These are phyloP conservation scores for Syzygium grande DNA, from an alignment of 345 rosid species.

Conservation along the genomic window DNA sequence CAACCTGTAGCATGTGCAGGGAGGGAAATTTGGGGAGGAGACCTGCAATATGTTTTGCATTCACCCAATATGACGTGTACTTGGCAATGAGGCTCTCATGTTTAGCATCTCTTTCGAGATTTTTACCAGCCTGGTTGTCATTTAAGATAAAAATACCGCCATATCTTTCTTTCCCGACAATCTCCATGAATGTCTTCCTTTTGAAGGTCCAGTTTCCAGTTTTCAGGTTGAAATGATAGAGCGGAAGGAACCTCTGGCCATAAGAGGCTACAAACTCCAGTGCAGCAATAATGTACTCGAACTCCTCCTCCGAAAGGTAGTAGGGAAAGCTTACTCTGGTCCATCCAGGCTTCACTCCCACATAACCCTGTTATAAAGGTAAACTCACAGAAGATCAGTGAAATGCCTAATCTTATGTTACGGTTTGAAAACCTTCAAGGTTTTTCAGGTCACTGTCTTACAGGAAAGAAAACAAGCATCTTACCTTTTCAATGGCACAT, in stretches of 20 bases:
- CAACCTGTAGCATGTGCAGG: not conserved
- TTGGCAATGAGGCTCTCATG: not conserved
- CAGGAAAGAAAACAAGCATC: not conserved
- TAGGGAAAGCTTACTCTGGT: conserved; percentile 63
- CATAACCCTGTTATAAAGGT: conserved; percentile 25
- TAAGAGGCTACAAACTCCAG: conserved; percentile 35
- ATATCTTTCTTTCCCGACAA: not conserved
- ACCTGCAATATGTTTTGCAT: conserved; percentile 3
- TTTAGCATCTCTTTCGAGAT: not conserved
- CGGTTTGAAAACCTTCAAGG: not conserved
- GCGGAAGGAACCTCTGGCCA: conserved; percentile 42
- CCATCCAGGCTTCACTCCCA: conserved; percentile 53
- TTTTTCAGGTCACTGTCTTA: not conserved
- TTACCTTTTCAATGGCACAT: conserved; percentile 35
- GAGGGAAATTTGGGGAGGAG: conserved; percentile 10
- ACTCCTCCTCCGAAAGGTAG: conserved; percentile 45
- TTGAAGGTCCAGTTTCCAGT: conserved; percentile 38
- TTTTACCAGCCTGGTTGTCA: not conserved
- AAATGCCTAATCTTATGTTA: not conserved
- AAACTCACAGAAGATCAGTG: not conserved
- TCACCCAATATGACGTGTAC: conserved; percentile 3
- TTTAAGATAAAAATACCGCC: not conserved
- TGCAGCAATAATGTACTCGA: conserved; percentile 41
- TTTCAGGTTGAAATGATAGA: conserved; percentile 32
- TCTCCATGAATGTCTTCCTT: conserved; percentile 10